These are phyloP conservation scores for Setaria italica DNA, from an alignment of 202 grass and related monocot genomes.

Conservation along the genomic window DNA sequence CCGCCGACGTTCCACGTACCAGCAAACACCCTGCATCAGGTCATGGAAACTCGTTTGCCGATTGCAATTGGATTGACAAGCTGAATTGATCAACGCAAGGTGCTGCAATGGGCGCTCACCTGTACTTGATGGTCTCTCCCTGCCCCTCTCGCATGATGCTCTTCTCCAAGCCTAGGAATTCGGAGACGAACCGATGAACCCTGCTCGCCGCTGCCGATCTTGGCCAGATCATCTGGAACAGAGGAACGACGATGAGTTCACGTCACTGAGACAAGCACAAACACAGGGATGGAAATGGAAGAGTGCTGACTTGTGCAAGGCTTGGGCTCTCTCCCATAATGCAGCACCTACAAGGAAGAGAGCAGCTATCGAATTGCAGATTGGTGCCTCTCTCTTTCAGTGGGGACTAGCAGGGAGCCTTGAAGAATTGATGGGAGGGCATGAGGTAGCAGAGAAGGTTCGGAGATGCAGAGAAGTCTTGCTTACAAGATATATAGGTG, in stretches of 20 bases:
- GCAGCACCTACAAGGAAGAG: slow-evolving; percentile 1
- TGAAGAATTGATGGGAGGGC: slow-evolving; percentile 21
- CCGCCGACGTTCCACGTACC: slow-evolving; percentile 92
- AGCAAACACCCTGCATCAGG: slow-evolving; percentile 62
- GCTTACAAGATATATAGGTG: slow-evolving; percentile 47
- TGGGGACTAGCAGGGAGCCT: background rate
- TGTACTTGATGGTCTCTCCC: slow-evolving; percentile 59
- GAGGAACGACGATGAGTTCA: background rate
- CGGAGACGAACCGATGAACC: slow-evolving; percentile 37
- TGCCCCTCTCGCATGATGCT: slow-evolving; percentile 20
- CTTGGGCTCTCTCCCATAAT: slow-evolving; percentile 50
- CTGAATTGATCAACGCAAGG: background rate
- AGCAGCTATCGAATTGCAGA: background rate
- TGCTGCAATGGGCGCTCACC: slow-evolving; percentile 41
- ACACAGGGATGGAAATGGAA: background rate
- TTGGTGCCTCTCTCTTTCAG: background rate
- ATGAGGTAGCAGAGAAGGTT: slow-evolving; percentile 28
- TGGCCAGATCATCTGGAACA: slow-evolving; percentile 63
- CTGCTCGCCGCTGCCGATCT: slow-evolving; percentile 50
- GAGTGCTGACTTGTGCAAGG: slow-evolving; percentile 55
- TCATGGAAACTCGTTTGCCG: background rate
- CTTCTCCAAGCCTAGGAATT: slow-evolving; percentile 32
- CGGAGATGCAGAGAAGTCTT: slow-evolving; percentile 10
- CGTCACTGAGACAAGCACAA: background rate
- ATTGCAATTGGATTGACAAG: background rate